These are phyloP conservation scores for Aspergillus diversus DNA, from an alignment of 495 filamentous ascomycete genomes.

Conservation along the genomic window DNA sequence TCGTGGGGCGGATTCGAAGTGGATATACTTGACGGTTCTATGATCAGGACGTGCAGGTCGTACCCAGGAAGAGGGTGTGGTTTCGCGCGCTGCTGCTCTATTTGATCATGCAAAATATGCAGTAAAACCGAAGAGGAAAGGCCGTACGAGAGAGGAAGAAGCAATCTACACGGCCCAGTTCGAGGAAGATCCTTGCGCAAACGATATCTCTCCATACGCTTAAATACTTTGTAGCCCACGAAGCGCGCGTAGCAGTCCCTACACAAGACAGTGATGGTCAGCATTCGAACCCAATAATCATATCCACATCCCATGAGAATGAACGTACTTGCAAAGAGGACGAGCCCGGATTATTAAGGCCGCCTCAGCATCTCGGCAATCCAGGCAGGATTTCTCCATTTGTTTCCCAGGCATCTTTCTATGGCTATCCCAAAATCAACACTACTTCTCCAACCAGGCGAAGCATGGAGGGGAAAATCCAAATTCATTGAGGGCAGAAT, in stretches of 20 bases:
- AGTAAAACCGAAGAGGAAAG: conserved; percentile 79
- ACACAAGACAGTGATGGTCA: neutral
- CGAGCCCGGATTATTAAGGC: conserved; percentile 46
- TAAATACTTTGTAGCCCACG: conserved; percentile 72
- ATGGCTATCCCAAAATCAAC: neutral
- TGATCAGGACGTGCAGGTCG: conserved; percentile 65
- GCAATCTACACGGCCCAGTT: conserved; percentile 54
- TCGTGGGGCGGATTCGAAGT: conserved; percentile 28
- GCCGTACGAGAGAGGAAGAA: conserved; percentile 83
- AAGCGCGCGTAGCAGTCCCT: conserved; percentile 77
- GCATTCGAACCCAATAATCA: too few species aligned
- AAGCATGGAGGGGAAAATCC: conserved; percentile 18
- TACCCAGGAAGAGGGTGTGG: conserved; percentile 62
- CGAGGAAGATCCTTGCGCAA: conserved; percentile 37
- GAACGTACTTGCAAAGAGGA: conserved; percentile 50
- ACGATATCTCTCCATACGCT: conserved; percentile 72
- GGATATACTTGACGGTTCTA: conserved; percentile 57
- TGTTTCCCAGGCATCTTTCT: conserved; percentile 46
- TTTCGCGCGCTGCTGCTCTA: conserved; percentile 59
- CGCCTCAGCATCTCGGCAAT: conserved; percentile 46
- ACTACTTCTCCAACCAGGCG: neutral
- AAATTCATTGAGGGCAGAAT: conserved; percentile 29
- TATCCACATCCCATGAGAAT: neutral
- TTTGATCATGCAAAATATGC: conserved; percentile 71
- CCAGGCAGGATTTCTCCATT: conserved; percentile 36